A percentile compares a stretch with the other conserved stretches of the same genome.
phyloP scores from a whole-genome alignment of 768 basidiomycete genomes.

The Dioszegia crocea region DNA sequence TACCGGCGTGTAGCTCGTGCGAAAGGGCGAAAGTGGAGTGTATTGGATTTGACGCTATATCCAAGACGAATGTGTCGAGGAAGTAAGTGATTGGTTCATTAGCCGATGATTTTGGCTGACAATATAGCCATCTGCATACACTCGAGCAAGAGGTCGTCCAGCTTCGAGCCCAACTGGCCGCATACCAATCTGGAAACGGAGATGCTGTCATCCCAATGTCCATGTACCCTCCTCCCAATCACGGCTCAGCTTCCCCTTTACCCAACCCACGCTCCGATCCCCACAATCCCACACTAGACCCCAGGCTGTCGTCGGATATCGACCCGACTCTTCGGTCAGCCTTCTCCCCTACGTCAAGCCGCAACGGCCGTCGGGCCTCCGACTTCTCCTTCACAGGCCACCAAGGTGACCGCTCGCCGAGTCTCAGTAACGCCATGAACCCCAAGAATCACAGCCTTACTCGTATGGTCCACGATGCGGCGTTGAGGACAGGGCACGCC shows the following conservation, averaged over 20 bases:
- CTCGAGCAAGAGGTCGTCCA: slow-evolving; percentile 49
- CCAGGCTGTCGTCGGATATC: neutral
- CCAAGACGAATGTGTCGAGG: slow-evolving; percentile 50
- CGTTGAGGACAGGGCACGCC: slow-evolving; percentile 40
- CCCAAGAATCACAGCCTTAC: slow-evolving; percentile 5
- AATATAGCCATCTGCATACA: slow-evolving; percentile 47
- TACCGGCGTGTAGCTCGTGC: slow-evolving; percentile 49
- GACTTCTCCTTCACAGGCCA: slow-evolving; percentile 21
- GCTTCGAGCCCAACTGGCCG: slow-evolving; percentile 45
- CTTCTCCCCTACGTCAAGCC: slow-evolving; percentile 5
- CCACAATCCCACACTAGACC: neutral
- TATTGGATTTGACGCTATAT: slow-evolving; percentile 51
- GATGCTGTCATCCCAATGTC: slow-evolving; percentile 8
- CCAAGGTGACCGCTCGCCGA: slow-evolving; percentile 2
- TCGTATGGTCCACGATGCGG: slow-evolving; percentile 47
- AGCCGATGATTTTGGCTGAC: slow-evolving; percentile 1
- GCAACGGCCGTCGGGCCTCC: slow-evolving; percentile 14
- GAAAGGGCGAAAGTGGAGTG: slow-evolving; percentile 51
- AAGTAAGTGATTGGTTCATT: slow-evolving; percentile 38
- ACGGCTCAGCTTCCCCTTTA: neutral
- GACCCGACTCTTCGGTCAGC: slow-evolving; percentile 1
- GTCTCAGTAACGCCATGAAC: slow-evolving; percentile 9
- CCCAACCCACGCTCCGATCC: neutral
- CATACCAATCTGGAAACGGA: slow-evolving; percentile 11
- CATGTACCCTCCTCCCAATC: neutral